Evolutionary conservation across 495 filamentous ascomycete genomes (phyloP), one percentile per base, ranked within the genome.

Genomic region (Aspergillus conjunctus): DNA sequence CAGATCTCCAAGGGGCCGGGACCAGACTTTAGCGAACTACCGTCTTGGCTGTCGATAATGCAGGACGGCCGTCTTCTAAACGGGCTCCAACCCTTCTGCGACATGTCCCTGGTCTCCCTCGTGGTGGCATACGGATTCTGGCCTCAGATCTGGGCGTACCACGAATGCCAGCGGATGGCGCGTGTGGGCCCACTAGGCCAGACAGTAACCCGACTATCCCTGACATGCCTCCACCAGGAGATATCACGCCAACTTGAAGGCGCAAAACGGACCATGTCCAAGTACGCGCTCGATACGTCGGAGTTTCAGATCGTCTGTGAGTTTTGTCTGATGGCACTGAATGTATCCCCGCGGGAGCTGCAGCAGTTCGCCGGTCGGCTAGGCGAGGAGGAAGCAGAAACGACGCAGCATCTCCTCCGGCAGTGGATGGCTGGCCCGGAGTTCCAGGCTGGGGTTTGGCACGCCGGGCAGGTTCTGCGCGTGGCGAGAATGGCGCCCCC

Each of bases 311-410:
- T 37, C 14, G 14, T 37, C 14, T 37, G 9, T 8, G 34, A 37
- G 34, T 37, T 37, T 37, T 9, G 34, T 37, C 34, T 37, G 9
- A 37, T 37, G 34, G 34, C 34, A 14, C 14, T 37, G 34, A 37
- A 37, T 37, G 34, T 37, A 1, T 37, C 34, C 1, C 34, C 34
- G 34, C 8, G 34, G 34, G 34, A 37, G 14, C 14, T 37, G 3
- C 49, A 51, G 26, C 49, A 32, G 49, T 51, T 51, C 30, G 49
- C 49, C 3, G 49, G 49, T 10, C 49, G 26, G 7, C 21, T 51
- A 2, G 49, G 49, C 1, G 49, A 51, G 26, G 49, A 51, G 10
- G 49, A 51, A n/a, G 49, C 49, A 11, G 9, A 51, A 14, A 37
- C 34, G 34, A 37, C 14, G 34, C n/a, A 37, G 1, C 1, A 37